phyloP scores from a whole-genome alignment of 257 asterid genomes.

The Misopates orontium region DNA sequence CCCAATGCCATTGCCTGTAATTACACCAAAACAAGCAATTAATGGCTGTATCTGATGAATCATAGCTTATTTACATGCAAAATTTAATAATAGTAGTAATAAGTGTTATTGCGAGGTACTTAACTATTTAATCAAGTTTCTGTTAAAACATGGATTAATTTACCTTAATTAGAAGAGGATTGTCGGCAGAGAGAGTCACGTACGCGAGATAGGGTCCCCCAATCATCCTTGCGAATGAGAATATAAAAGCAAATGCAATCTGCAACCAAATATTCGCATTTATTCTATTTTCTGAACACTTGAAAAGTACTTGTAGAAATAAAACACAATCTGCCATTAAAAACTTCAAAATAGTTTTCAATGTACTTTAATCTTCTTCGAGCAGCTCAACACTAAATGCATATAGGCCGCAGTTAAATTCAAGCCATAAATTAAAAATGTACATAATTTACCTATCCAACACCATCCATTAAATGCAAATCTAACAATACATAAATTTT shows the following conservation, averaged over 20 bases:
- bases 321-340: neutral
- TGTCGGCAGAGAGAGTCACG: slow-evolving; percentile 60
- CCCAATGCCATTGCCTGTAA: slow-evolving; percentile 85
- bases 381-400: too few relatives aligned
- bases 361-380: too few relatives aligned
- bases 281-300: neutral
- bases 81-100: slow-evolving; percentile 45
- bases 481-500: too few relatives aligned
- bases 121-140: neutral
- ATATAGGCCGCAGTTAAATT: too few relatives aligned
- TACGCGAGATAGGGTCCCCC: slow-evolving; percentile 80
- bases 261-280: slow-evolving; percentile 21
- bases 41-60: too few relatives aligned
- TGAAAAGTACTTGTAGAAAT: neutral
- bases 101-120: neutral
- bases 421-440: too few relatives aligned
- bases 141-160: neutral
- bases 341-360: too few relatives aligned
- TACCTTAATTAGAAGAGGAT: slow-evolving; percentile 80
- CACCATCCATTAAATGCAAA: too few relatives aligned
- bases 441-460: too few relatives aligned
- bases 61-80: too few relatives aligned
- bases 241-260: slow-evolving; percentile 64
- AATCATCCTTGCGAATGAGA: slow-evolving; percentile 79
- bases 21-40: neutral